These are phyloP conservation scores for Bruguiera sexangula DNA, from an alignment of 345 rosid genomes.

Conservation along the genomic window DNA sequence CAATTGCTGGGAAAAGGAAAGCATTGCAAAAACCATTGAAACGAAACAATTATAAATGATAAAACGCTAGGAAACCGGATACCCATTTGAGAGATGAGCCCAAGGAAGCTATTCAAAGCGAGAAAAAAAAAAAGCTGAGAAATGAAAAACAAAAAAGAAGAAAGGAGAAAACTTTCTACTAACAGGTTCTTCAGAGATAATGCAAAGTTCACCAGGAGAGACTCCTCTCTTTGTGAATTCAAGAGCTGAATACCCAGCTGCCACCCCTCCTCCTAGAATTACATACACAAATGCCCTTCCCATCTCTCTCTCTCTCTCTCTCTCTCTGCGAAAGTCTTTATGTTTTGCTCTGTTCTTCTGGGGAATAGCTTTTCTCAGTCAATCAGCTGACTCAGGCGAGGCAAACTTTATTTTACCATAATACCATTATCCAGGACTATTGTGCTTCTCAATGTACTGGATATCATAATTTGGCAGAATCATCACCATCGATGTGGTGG, in stretches of 20 bases:
- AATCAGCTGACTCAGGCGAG: not conserved
- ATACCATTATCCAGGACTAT: not conserved
- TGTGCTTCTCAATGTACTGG: not conserved
- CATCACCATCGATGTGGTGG: no score
- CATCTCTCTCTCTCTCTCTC: slow-evolving; percentile 36
- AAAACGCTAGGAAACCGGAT: not conserved
- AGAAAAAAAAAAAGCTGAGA: not conserved
- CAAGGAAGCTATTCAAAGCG: not conserved
- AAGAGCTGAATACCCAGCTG: slow-evolving; percentile 96
- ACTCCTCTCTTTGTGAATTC: slow-evolving; percentile 80
- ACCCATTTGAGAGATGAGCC: slow-evolving; percentile 8
- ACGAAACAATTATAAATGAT: slow-evolving; percentile 1
- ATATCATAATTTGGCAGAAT: not conserved
- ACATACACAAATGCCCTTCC: slow-evolving; percentile 97
- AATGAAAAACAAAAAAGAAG: no score
- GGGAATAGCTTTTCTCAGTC: not conserved
- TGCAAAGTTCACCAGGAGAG: slow-evolving; percentile 82
- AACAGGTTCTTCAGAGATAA: slow-evolving; percentile 90
- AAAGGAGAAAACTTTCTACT: slow-evolving; percentile 12
- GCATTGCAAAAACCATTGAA: not conserved
- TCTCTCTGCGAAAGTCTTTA: not conserved
- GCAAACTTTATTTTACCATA: not conserved
- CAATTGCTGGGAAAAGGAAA: not conserved
- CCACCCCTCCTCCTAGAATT: slow-evolving; percentile 93
- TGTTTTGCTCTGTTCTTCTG: not conserved